phyloP scores from a whole-genome alignment of 2,329 filamentous ascomycete species.

The Fusarium burgessii region DNA sequence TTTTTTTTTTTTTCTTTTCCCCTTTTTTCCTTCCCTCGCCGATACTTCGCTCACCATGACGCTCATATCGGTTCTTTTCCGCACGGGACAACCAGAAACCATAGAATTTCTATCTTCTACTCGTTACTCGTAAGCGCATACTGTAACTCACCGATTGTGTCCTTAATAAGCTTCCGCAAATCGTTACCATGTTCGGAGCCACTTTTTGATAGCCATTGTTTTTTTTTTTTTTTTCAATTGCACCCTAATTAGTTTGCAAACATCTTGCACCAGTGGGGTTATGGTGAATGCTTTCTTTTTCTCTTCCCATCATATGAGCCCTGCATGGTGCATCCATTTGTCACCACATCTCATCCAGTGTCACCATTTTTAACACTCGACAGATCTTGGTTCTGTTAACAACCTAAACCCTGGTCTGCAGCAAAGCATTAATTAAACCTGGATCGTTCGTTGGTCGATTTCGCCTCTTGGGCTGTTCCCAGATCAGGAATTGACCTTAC shows the following conservation, averaged over 20 bases:
- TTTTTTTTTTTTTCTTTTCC: slow-evolving; percentile 5
- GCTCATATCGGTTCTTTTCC: slow-evolving; percentile 18
- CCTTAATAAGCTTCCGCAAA: slow-evolving; percentile 7
- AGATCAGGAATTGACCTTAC: slow-evolving; percentile 14
- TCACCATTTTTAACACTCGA: slow-evolving; percentile 16
- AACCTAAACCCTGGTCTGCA: neutral
- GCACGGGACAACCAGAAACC: neutral
- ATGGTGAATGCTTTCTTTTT: slow-evolving; percentile 3
- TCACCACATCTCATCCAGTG: slow-evolving; percentile 34
- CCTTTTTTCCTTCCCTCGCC: neutral
- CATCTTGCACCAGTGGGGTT: slow-evolving; percentile 1
- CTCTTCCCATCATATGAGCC: slow-evolving; percentile 32
- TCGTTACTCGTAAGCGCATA: neutral
- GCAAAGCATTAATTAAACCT: slow-evolving; percentile 13
- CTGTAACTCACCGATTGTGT: slow-evolving; percentile 19
- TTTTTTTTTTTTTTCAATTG: slow-evolving; percentile 10
- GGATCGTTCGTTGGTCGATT: slow-evolving; percentile 19
- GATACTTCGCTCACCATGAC: slow-evolving; percentile 6
- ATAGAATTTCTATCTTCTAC: slow-evolving; percentile 10
- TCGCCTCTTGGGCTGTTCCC: neutral
- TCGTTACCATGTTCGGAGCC: slow-evolving; percentile 20
- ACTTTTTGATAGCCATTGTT: slow-evolving; percentile 30
- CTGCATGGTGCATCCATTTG: slow-evolving; percentile 34
- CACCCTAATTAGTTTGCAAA: neutral
- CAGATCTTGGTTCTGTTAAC: slow-evolving; percentile 17